Evolutionary conservation across 257 asterid genomes (phyloP).

Genomic region (Solanum corneliomulleri): DNA sequence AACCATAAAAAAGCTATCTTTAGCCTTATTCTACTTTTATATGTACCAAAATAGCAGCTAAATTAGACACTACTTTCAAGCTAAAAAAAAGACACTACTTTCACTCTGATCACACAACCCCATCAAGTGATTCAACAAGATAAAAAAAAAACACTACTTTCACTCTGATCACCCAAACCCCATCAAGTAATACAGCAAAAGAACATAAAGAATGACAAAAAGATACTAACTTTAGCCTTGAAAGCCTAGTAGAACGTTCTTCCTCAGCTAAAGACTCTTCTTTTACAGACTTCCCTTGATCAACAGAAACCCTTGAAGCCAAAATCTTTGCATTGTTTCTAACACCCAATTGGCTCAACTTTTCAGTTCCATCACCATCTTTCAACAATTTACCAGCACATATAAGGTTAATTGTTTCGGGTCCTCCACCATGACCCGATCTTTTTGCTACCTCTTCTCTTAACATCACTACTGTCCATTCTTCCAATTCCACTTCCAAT

Average conservation of each 20-base stretch:
- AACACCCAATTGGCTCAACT: slow-evolving; percentile 65
- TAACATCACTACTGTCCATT: slow-evolving; percentile 70
- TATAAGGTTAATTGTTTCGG: slow-evolving; percentile 52
- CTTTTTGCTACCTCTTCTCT: slow-evolving; percentile 61
- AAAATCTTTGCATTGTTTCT: slow-evolving; percentile 65
- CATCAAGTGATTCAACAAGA: neutral
- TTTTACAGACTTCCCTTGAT: slow-evolving; percentile 46
- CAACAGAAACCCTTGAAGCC: slow-evolving; percentile 55
- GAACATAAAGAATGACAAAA: neutral
- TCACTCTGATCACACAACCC: neutral
- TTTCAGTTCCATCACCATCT: slow-evolving; percentile 55
- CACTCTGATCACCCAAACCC: neutral
- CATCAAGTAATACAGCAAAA: neutral
- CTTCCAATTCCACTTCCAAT: slow-evolving; percentile 61
- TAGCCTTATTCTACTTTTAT: slow-evolving; percentile 19
- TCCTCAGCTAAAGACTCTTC: slow-evolving; percentile 82
- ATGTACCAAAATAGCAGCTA: neutral
- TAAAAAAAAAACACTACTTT: neutral
- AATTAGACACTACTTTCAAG: neutral
- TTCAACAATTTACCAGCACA: slow-evolving; percentile 56
- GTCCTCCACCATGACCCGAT: slow-evolving; percentile 35
- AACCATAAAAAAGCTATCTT: neutral
- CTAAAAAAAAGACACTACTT: neutral
- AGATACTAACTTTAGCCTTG: slow-evolving; percentile 55
- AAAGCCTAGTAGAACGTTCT: slow-evolving; percentile 60